Conservation (phyloP, 768 basidiomycete species). For the Chalciporus pseudorubinellus region DNA sequence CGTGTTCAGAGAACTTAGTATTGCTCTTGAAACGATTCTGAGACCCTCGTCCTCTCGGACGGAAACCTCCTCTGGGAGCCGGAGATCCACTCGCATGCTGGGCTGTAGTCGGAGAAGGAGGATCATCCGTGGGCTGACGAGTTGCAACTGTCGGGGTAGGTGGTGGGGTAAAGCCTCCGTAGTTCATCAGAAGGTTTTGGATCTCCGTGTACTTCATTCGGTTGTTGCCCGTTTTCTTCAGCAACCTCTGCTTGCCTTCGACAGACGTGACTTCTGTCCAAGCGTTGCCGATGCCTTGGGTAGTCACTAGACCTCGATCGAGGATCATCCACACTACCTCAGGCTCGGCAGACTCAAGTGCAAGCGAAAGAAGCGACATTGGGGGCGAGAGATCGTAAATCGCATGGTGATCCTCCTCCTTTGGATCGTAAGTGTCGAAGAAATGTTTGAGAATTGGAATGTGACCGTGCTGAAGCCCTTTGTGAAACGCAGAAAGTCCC, state of each 20-base stretch:
- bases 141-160: conserved; percentile 27
- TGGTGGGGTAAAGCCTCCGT: conserved; percentile 51
- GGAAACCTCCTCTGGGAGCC: conserved; percentile 4
- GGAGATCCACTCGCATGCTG: conserved; percentile 12
- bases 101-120: conserved; percentile 13
- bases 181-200: conserved; percentile 49
- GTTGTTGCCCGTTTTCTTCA: conserved; percentile 25
- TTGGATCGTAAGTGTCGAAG: conserved; percentile 57
- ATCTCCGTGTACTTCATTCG: conserved; percentile 47
- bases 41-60: conserved; percentile 8
- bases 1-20: neutral
- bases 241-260: conserved; percentile 26
- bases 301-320: conserved; percentile 50
- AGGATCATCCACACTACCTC: conserved; percentile 65
- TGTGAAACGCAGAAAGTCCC: conserved; percentile 63
- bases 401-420: conserved; percentile 44
- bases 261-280: conserved; percentile 49
- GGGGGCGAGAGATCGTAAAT: conserved; percentile 47
- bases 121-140: conserved; percentile 5
- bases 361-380: conserved; percentile 51
- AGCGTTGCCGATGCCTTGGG: conserved; percentile 47
- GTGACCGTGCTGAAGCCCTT: conserved; percentile 55
- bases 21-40: conserved; percentile 6
- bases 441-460: conserved; percentile 56
- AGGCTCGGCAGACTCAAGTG: conserved; percentile 59